Conservation (phyloP, 2,329 filamentous ascomycete genomes). For the Fusarium ambrosium region DNA sequence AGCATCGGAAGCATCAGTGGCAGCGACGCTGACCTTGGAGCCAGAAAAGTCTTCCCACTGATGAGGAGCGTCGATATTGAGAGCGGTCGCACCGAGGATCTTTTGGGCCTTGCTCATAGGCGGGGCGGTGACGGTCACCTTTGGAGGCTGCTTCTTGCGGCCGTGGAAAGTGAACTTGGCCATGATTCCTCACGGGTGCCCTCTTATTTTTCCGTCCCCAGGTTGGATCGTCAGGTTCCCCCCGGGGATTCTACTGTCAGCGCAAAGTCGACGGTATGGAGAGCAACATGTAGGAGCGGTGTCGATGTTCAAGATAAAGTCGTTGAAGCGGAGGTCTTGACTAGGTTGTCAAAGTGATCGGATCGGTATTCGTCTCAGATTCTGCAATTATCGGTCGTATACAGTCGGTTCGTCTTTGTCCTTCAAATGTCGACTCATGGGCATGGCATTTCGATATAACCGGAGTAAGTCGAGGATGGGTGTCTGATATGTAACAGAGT, state of each 20-base stretch:
- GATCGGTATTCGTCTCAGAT: neutral
- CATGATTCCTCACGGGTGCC: constrained; percentile 36
- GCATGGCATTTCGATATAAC: constrained; percentile 21
- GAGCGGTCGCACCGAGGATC: constrained; percentile 44
- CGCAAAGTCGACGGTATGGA: constrained; percentile 30
- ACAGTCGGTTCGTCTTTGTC: constrained; percentile 15
- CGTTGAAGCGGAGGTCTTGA: neutral
- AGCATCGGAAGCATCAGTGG: constrained; percentile 25
- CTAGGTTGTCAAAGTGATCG: neutral
- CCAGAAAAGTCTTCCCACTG: constrained; percentile 40
- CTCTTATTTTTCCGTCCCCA: constrained; percentile 26
- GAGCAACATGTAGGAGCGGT: constrained; percentile 40
- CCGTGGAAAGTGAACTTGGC: constrained; percentile 47
- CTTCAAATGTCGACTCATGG: constrained; percentile 16
- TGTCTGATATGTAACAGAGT: neutral
- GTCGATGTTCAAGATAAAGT: constrained; percentile 6
- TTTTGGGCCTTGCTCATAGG: constrained; percentile 47
- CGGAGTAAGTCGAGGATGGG: neutral
- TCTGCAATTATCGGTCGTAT: neutral
- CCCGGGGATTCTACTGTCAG: constrained; percentile 41
- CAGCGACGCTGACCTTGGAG: constrained; percentile 40
- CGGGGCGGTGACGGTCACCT: constrained; percentile 46
- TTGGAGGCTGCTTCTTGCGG: constrained; percentile 48
- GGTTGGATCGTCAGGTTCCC: constrained; percentile 27
- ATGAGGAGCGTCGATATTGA: constrained; percentile 42